A percentile compares a stretch with the other conserved stretches of the same genome.
Evolutionary conservation across 2,329 filamentous ascomycete species (phyloP).

Genomic region (Ophiobolus disseminans): DNA sequence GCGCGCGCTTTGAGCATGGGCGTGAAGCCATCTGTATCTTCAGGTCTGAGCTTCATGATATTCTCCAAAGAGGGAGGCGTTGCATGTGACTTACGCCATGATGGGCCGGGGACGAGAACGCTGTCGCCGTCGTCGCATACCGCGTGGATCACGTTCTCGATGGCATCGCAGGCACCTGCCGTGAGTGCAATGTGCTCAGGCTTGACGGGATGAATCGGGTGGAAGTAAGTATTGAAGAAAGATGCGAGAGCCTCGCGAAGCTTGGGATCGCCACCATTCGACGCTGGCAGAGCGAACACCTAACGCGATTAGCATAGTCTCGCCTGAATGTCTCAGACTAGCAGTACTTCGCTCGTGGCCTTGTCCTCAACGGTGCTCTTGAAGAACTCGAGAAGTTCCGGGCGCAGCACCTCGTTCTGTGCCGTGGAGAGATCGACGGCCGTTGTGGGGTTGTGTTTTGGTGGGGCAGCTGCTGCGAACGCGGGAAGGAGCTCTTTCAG

Average conservation of each 20-base stretch:
- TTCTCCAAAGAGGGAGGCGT: no score
- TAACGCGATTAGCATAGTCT: constrained; percentile 13
- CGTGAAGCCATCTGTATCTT: constrained; percentile 31
- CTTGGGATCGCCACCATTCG: constrained; percentile 23
- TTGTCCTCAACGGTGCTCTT: constrained; percentile 34
- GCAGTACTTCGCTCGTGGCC: constrained; percentile 26
- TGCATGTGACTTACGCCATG: constrained; percentile 33
- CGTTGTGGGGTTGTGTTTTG: constrained; percentile 14
- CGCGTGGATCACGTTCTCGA: constrained; percentile 35
- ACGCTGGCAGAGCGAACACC: constrained; percentile 28
- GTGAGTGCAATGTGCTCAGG: constrained; percentile 38
- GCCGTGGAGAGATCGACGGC: constrained; percentile 34
- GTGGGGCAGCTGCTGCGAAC: constrained; percentile 12
- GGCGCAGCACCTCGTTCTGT: constrained; percentile 36
- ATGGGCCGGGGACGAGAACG: constrained; percentile 40
- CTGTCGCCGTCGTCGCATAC: constrained; percentile 43
- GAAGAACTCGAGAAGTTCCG: constrained; percentile 37
- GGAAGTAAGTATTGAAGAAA: constrained; percentile 39
- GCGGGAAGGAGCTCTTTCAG: constrained; percentile 22
- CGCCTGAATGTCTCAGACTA: no score
- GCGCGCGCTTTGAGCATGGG: constrained; percentile 24
- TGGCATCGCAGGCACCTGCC: constrained; percentile 34
- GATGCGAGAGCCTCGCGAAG: constrained; percentile 31
- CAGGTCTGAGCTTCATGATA: no score
- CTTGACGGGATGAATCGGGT: constrained; percentile 34